Percentiles rank a stretch among this genome's conserved stretches.
These are phyloP conservation scores for Linaria vulgaris DNA, from an alignment of 257 asterid species.

Conservation along the genomic window DNA sequence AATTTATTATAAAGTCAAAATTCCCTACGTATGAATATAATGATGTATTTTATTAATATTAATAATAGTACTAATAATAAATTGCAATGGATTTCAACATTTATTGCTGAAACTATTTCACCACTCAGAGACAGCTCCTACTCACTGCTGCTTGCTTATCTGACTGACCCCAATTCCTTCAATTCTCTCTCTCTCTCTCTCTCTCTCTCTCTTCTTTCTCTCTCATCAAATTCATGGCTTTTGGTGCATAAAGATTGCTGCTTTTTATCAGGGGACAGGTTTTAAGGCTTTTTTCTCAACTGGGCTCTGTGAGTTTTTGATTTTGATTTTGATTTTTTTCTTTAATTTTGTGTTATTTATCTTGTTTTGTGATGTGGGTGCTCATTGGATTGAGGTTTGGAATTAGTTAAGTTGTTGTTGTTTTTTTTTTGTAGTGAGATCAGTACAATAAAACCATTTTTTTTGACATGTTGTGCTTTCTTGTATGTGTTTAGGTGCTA, in stretches of 20 bases:
- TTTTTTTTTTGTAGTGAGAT: too few species aligned
- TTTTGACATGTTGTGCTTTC: not conserved
- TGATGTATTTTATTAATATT: too few species aligned
- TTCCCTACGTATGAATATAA: slow-evolving; percentile 6
- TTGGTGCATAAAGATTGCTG: slow-evolving; percentile 24
- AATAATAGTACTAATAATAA: too few species aligned
- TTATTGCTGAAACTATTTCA: slow-evolving; percentile 51
- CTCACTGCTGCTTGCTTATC: slow-evolving; percentile 35
- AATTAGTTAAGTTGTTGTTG: too few species aligned
- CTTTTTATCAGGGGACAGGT: slow-evolving; percentile 25
- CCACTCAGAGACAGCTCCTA: slow-evolving; percentile 34
- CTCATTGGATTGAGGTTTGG: too few species aligned
- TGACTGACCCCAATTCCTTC: slow-evolving; percentile 27
- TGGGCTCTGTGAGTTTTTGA: slow-evolving; percentile 52
- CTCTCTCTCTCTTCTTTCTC: slow-evolving; percentile 19
- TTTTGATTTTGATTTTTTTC: slow-evolving; percentile 25
- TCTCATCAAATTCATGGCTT: not conserved
- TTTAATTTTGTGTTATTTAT: too few species aligned
- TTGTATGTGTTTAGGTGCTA: not conserved
- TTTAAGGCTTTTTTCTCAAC: slow-evolving; percentile 25
- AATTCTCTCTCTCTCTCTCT: slow-evolving; percentile 37
- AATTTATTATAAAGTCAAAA: slow-evolving; percentile 23
- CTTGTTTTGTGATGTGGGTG: too few species aligned
- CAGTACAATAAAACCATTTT: not conserved
- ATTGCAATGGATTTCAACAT: slow-evolving; percentile 43